Conservation (phyloP, 2,329 filamentous ascomycete species). For the Xylaria sp. region DNA sequence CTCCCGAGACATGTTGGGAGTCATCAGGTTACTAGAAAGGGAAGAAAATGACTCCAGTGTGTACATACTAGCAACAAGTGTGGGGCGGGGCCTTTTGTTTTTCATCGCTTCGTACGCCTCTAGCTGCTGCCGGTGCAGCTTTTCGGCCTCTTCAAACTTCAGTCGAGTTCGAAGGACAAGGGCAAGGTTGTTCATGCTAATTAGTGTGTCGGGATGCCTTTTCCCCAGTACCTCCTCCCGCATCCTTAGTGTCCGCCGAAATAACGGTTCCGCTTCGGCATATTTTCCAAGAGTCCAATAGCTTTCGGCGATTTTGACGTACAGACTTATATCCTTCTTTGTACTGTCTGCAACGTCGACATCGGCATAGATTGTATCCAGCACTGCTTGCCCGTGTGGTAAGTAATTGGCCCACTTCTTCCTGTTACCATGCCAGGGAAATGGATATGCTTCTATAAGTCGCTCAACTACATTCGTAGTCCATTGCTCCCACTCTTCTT, state of each 20-base stretch:
- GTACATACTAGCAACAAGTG: too few species aligned
- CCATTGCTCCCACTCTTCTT: not conserved
- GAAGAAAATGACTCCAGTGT: too few species aligned
- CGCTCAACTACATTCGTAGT: not conserved
- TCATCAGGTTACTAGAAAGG: too few species aligned
- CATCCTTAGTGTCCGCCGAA: not conserved
- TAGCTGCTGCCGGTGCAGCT: not conserved
- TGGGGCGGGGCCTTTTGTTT: too few species aligned
- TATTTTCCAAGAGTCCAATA: not conserved
- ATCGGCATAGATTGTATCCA: not conserved
- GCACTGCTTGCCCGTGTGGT: conserved; percentile 8
- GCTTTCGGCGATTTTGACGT: not conserved
- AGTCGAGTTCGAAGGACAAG: not conserved
- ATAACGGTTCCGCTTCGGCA: not conserved
- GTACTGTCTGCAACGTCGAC: too few species aligned
- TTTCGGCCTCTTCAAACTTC: not conserved
- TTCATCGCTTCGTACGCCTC: too few species aligned
- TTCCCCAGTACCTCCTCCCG: not conserved
- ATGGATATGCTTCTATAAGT: conserved; percentile 9
- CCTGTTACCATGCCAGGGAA: not conserved
- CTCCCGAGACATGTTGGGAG: too few species aligned
- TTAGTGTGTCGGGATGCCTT: not conserved
- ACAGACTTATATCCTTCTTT: not conserved
- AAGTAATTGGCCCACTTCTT: conserved; percentile 7
- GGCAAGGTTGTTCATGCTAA: not conserved